These are phyloP conservation scores for Apiosordaria backusii DNA, from an alignment of 495 filamentous ascomycete genomes.

Conservation along the genomic window DNA sequence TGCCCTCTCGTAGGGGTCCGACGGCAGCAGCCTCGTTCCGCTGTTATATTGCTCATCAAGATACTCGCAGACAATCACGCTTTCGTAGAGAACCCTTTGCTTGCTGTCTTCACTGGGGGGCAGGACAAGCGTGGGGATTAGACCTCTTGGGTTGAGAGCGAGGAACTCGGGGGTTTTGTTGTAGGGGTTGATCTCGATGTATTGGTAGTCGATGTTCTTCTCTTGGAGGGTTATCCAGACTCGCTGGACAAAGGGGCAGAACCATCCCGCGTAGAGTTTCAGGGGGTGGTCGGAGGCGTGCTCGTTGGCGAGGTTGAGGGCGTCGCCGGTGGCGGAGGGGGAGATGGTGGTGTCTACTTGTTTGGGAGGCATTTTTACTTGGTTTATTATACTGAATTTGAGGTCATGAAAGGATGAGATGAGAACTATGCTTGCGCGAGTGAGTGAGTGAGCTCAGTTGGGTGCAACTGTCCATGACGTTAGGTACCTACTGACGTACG, in stretches of 20 bases:
- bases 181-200: slow-evolving; percentile 72
- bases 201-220: slow-evolving; percentile 68
- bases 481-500: no score
- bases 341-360: neutral
- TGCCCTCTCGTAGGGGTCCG: slow-evolving; percentile 55
- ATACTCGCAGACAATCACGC: slow-evolving; percentile 64
- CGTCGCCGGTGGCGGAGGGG: slow-evolving; percentile 28
- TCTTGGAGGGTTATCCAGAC: slow-evolving; percentile 65
- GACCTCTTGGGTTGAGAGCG: slow-evolving; percentile 62
- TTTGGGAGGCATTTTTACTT: neutral
- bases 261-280: slow-evolving; percentile 50
- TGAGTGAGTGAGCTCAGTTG: neutral
- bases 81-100: slow-evolving; percentile 62
- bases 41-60: slow-evolving; percentile 60
- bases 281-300: slow-evolving; percentile 38
- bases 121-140: slow-evolving; percentile 61
- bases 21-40: slow-evolving; percentile 50
- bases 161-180: slow-evolving; percentile 61
- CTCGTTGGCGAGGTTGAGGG: slow-evolving; percentile 31
- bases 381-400: no score
- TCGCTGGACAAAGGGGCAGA: slow-evolving; percentile 60
- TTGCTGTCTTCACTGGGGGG: slow-evolving; percentile 25
- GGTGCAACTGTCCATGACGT: neutral
- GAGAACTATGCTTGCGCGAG: neutral
- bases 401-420: neutral